Conservation (phyloP, 495 filamentous ascomycete species). For the Penicillium ochrochloron region DNA sequence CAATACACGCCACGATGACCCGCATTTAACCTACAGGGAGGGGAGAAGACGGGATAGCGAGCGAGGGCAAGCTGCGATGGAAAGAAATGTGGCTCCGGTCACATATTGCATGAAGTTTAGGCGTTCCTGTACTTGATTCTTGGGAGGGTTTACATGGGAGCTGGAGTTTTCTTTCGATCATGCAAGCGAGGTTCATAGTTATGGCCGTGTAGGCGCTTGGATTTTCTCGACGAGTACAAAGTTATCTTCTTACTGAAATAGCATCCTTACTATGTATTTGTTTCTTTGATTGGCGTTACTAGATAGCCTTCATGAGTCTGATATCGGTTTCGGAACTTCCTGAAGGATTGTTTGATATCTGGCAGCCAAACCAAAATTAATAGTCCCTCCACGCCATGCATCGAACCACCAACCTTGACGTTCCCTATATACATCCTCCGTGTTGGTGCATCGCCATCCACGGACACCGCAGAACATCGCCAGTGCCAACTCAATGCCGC, state of each 20-base stretch:
- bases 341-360: conserved; percentile 10
- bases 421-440: no score
- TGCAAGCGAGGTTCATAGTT: conserved; percentile 13
- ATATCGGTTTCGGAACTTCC: not conserved
- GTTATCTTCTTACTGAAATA: conserved; percentile 9
- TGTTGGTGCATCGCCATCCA: no score
- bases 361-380: no score
- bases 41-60: not conserved
- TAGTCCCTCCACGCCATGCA: no score
- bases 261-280: not conserved
- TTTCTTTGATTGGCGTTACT: conserved; percentile 9
- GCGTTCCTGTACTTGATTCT: conserved; percentile 13
- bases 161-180: conserved; percentile 11
- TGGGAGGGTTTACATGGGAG: conserved; percentile 15
- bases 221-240: conserved; percentile 1
- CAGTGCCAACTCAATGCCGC: no score
- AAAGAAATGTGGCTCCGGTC: conserved; percentile 1
- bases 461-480: no score
- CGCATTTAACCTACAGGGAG: not conserved
- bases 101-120: conserved; percentile 23
- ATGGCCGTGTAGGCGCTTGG: conserved; percentile 12
- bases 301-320: not conserved
- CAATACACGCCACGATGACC: not conserved
- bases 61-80: not conserved
- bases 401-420: no score